A percentile compares a stretch with the other conserved stretches of the same genome.
Evolutionary conservation across 805 yeast genomes (phyloP).

Genomic region (Schwanniomyces polymorphus): DNA sequence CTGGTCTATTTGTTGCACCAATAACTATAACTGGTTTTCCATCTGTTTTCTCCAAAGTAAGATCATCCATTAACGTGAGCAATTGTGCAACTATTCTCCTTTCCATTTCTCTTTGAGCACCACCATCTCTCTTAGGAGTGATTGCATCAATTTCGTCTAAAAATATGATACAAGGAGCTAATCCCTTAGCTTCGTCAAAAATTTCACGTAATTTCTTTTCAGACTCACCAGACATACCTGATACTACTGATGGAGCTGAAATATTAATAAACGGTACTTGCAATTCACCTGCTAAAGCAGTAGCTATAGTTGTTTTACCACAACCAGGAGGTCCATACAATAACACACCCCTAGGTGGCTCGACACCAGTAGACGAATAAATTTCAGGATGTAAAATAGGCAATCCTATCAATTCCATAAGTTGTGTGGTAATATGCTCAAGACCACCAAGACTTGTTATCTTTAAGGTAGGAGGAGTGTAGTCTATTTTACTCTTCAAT

Average conservation of each 20-base stretch:
- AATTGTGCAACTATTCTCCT: constrained; percentile 94
- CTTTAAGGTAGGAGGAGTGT: constrained; percentile 68
- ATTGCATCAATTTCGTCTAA: constrained; percentile 98
- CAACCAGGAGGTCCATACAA: constrained; percentile 99
- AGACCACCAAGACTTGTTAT: constrained; percentile 86
- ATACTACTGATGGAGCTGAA: constrained; percentile 93
- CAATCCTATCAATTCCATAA: constrained; percentile 87
- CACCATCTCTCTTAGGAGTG: constrained; percentile 95
- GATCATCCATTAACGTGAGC: constrained; percentile 90
- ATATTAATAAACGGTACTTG: constrained; percentile 89
- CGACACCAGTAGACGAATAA: constrained; percentile 82
- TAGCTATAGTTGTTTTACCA: constrained; percentile 95
- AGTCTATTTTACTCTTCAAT: constrained; percentile 48
- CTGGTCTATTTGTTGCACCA: constrained; percentile 97
- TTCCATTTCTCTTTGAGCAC: constrained; percentile 97
- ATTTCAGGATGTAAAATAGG: constrained; percentile 95
- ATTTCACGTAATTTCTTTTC: constrained; percentile 92
- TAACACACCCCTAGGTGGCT: constrained; percentile 91
- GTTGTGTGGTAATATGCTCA: constrained; percentile 77
- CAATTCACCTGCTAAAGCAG: constrained; percentile 92
- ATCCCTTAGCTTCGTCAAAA: constrained; percentile 84
- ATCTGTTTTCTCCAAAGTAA: constrained; percentile 81
- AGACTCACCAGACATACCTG: constrained; percentile 99
- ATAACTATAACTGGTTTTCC: constrained; percentile 92
- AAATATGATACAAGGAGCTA: constrained; percentile 92